Percentiles rank a stretch among this genome's conserved stretches.
Evolutionary conservation across 257 asterid genomes (phyloP).

Genomic region (Ballota nigra): DNA sequence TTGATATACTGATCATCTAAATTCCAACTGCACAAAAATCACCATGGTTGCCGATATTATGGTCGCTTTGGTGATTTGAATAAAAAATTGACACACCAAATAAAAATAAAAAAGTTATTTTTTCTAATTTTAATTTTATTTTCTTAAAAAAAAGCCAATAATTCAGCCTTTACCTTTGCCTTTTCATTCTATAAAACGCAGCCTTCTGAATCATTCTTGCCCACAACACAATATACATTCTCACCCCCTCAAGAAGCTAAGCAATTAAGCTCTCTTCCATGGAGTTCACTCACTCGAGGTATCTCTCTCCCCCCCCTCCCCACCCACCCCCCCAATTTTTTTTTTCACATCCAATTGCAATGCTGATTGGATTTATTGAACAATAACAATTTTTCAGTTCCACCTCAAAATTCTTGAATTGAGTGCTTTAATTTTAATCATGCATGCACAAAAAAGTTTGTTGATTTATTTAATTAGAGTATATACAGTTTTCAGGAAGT

Average conservation of each 20-base stretch:
- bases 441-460: slow-evolving; percentile 15
- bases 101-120: too few relatives aligned
- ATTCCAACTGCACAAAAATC: not conserved
- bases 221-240: not conserved
- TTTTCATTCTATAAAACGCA: slow-evolving; percentile 3
- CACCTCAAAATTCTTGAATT: not conserved
- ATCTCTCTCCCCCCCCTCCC: too few relatives aligned
- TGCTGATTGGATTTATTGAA: not conserved
- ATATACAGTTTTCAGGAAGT: not conserved
- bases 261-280: too few relatives aligned
- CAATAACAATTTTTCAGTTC: not conserved
- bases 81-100: too few relatives aligned
- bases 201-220: not conserved
- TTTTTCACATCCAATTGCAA: too few relatives aligned
- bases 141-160: not conserved
- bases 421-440: not conserved
- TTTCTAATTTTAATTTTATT: too few relatives aligned
- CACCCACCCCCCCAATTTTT: too few relatives aligned
- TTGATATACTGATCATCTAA: slow-evolving; percentile 28
- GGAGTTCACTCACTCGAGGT: too few relatives aligned
- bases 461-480: not conserved
- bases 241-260: too few relatives aligned
- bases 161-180: not conserved
- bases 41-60: not conserved
- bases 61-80: not conserved